Evolutionary conservation across 176 grass and related monocot species (phyloP), one percentile per base, ranked within the genome.

Genomic region (Triticum dicoccoides): DNA sequence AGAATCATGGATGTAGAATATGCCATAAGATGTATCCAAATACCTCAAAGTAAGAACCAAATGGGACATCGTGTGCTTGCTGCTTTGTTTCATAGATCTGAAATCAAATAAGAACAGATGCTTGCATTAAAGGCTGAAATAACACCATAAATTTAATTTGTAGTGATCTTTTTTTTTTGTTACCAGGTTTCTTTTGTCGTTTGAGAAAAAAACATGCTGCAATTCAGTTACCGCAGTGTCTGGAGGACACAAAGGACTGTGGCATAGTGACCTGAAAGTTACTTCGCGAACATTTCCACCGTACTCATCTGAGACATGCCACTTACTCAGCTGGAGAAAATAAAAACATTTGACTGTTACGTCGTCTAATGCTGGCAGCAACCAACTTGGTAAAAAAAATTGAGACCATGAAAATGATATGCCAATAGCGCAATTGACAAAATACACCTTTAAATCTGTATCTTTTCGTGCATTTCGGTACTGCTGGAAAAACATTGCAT

Each of bases 1-100:
- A 52, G 42, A 51, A 75, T 75, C 47, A 77, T 17, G 27, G 45
- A 21, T 56, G 74, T 34, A 32, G 47, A 56, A 56, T 76, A 77
- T 56, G 14, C 10, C 27, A 56, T 27, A 76, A 54, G 8, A 77
- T 56, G 47, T 33, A 87, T 80, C 15, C 23, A 80, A 80, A 68
- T 95, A 98, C 96, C 96, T 98, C 96, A 85, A 98, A 98, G 87
- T 91, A 98, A 49, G 96, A 96, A 29, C 93, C 96, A 80, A 98
- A 98, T 52, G 96, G 96, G 89, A 98, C 96, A 88, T 98, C 96
- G 84, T 98, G 93, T 73, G 92, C 96, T 54, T 96, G 91, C 65
- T 98, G 96, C 82, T 96, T 89, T 74, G 96, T 96, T 83, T 96
- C 96, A 39, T 91, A 98, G 18, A 94, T 86, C 96, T 98, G 92